Base-by-base conservation (phyloP, 305 asterid species). In the Fraxinus ornus region DNA sequence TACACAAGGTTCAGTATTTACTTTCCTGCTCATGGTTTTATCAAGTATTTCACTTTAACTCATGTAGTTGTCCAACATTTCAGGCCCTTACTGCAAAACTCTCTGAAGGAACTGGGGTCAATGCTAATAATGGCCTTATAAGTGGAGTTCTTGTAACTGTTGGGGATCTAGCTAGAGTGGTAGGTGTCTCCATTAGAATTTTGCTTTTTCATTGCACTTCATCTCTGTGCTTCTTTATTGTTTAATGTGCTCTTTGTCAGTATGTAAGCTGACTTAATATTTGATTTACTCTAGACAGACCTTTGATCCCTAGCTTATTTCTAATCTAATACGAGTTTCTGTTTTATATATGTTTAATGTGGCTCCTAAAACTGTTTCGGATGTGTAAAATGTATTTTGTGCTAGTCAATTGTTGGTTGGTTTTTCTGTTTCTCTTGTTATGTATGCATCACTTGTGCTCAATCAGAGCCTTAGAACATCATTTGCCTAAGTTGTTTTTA, bases 131-230 rank as follows among this genome's bases (percentile, higher is more conserved):
- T 91, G 99, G 98, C 88, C 92, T 96, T 79, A 91, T 96, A 77
- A 93, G 93, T 81, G 99, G 99, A 86, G 98, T 96, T 86, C 95
- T 96, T 80, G 97, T 96, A 79, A 94, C 98, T 81, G 98, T 96
- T 81, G 99, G 99, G 81, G 98, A 96, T 91, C 98, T 96, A 36
- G 97, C 99, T 80, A 93, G 97, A 91, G 99, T 96, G 97, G 98
- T 96, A 85, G 68, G 98, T 90, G 49, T 83, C 84, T 77, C 78
- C 76, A 17, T 52, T n/a, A n/a, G 66, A 85, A 84, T 83, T 17
- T 49, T n/a, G 26, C 22, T 68, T 77, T 39, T 39, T 73, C 75
- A 30, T 77, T 64, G 12, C 7, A 78, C 9, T 47, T 32, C 76
- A 75, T 26, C 57, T 35, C 41, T 60, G 72, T 68, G 78, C 74